phyloP scores from a whole-genome alignment of 208 protist species.

The Lotmaria passim region DNA sequence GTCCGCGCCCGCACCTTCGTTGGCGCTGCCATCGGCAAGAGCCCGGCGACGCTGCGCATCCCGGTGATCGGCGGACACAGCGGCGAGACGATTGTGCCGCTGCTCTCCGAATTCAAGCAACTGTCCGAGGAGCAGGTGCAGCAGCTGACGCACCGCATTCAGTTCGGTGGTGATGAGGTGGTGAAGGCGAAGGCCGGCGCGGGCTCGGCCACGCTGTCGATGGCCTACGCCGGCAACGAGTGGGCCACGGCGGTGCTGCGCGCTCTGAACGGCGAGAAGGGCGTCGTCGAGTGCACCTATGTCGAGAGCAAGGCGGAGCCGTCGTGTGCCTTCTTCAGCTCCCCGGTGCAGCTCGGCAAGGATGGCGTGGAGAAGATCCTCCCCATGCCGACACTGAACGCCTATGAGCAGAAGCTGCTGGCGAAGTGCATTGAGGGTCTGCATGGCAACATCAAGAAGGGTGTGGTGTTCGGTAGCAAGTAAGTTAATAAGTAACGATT shows the following conservation, averaged over 20 bases:
- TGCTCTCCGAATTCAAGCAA: conserved; percentile 80
- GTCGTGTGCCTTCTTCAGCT: conserved; percentile 73
- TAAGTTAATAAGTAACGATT: not conserved
- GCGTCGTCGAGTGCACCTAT: conserved; percentile 71
- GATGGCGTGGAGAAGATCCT: conserved; percentile 69
- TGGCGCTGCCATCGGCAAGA: conserved; percentile 57
- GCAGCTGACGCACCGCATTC: conserved; percentile 83
- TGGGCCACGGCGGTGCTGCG: conserved; percentile 59
- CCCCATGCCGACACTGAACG: conserved; percentile 64
- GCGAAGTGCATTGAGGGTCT: conserved; percentile 82
- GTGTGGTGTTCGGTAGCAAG: conserved; percentile 52
- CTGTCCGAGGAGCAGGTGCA: conserved; percentile 75
- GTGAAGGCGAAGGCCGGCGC: conserved; percentile 91
- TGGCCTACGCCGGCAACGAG: conserved; percentile 86
- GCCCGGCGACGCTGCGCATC: conserved; percentile 61
- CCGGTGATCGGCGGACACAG: conserved; percentile 95
- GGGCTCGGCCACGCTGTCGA: conserved; percentile 83
- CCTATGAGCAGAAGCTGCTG: conserved; percentile 70
- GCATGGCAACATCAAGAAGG: conserved; percentile 87
- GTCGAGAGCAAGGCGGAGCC: conserved; percentile 69
- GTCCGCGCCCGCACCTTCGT: conserved; percentile 84
- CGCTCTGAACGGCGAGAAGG: conserved; percentile 65
- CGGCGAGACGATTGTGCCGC: conserved; percentile 94
- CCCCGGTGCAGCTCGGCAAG: conserved; percentile 75
- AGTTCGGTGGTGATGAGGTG: conserved; percentile 89